Evolutionary conservation across 192 early-diverging fungal species (phyloP).

Genomic region (Gonapodya prolifera): DNA sequence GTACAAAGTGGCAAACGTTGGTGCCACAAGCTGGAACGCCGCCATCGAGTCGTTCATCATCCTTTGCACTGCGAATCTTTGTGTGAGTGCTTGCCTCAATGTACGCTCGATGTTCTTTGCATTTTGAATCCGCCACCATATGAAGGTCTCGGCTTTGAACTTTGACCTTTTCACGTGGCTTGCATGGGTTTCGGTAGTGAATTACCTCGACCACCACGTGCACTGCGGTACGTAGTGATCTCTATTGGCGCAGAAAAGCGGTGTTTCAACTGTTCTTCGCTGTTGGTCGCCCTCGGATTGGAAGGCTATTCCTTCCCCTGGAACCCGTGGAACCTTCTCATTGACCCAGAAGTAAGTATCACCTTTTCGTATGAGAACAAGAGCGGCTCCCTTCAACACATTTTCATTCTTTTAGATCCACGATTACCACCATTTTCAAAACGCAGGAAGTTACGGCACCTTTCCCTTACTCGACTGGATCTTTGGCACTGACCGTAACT

Average conservation of each 20-base stretch:
- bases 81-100: not conserved
- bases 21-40: slow-evolving; percentile 1
- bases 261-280: not conserved
- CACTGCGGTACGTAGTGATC: not conserved
- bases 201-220: slow-evolving; percentile 1
- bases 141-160: not conserved
- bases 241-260: too few species aligned
- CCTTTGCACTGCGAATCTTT: not conserved
- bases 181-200: not conserved
- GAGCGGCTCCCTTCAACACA: too few species aligned
- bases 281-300: too few species aligned
- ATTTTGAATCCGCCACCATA: not conserved
- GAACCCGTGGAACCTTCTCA: not conserved
- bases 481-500: not conserved
- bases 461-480: not conserved
- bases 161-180: slow-evolving; percentile 6
- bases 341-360: not conserved
- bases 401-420: too few species aligned
- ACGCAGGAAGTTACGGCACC: not conserved
- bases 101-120: not conserved
- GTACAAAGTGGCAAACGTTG: slow-evolving; percentile 1
- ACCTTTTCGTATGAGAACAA: too few species aligned
- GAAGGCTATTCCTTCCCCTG: not conserved
- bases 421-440: not conserved
- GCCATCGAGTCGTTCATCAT: not conserved